phyloP scores from a whole-genome alignment of 75 land plant species.

The Cupressus sempervirens region DNA sequence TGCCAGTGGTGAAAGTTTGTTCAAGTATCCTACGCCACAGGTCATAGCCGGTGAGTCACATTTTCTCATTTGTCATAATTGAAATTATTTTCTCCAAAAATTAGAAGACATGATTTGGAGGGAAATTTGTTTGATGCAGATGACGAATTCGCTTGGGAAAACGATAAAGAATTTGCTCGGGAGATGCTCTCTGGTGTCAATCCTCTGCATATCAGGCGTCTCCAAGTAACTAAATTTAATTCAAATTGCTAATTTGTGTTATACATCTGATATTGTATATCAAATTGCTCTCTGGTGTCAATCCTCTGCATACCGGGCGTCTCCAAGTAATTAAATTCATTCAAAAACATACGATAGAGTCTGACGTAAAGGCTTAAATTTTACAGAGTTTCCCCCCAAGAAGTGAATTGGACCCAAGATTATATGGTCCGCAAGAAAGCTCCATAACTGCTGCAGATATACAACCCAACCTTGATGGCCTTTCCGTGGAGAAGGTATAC shows the following conservation, averaged over 20 bases:
- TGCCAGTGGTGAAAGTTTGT: conserved; percentile 12
- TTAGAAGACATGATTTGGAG: background rate
- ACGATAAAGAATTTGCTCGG: conserved; percentile 46
- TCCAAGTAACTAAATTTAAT: background rate
- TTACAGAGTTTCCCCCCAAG: conserved; percentile 38
- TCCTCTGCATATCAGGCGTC: no score
- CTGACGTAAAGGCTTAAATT: background rate
- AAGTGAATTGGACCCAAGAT: conserved; percentile 26
- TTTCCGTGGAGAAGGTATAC: conserved; percentile 22
- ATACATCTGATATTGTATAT: no score
- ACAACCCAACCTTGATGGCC: conserved; percentile 23
- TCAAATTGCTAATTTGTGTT: background rate
- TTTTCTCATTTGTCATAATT: background rate
- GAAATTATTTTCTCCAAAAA: background rate
- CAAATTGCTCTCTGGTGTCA: conserved; percentile 29
- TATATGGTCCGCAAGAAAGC: conserved; percentile 31
- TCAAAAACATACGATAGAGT: no score
- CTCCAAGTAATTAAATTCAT: conserved; percentile 9
- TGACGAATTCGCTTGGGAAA: conserved; percentile 35
- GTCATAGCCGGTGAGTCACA: conserved; percentile 20
- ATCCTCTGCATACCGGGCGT: conserved; percentile 32
- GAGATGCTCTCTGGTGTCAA: conserved; percentile 9
- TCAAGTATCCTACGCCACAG: conserved; percentile 35
- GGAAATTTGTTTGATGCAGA: conserved; percentile 14
- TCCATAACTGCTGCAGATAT: conserved; percentile 28